A percentile compares a stretch with the other conserved stretches of the same genome.
phyloP scores from a whole-genome alignment of 192 early-diverging fungal genomes.

The Coemansia sp. region DNA sequence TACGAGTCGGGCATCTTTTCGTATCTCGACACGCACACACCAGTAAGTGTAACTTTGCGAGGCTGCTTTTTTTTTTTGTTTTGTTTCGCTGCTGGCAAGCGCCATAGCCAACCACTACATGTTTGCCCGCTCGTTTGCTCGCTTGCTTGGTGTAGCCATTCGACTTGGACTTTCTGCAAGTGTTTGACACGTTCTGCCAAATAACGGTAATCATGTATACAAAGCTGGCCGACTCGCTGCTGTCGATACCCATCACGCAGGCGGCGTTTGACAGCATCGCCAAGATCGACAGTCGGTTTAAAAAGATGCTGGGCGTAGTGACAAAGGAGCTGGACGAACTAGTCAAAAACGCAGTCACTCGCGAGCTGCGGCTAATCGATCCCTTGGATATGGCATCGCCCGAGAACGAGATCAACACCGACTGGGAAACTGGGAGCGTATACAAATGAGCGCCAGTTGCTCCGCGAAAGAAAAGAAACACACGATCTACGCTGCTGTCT shows the following conservation, averaged over 20 bases:
- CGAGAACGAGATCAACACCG: slow-evolving; percentile 51
- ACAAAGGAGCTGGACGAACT: slow-evolving; percentile 69
- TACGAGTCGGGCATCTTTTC: slow-evolving; percentile 53
- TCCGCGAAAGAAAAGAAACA: not conserved
- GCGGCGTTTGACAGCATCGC: slow-evolving; percentile 64
- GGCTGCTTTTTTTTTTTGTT: not conserved
- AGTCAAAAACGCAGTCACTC: slow-evolving; percentile 62
- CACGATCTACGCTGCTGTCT: too few species aligned
- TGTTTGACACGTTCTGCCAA: slow-evolving; percentile 69
- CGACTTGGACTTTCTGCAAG: slow-evolving; percentile 70
- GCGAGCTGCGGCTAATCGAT: slow-evolving; percentile 65
- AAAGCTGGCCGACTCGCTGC: slow-evolving; percentile 52
- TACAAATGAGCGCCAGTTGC: slow-evolving; percentile 48
- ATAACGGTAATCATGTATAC: slow-evolving; percentile 65
- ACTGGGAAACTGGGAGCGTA: slow-evolving; percentile 51
- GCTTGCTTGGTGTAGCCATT: slow-evolving; percentile 47
- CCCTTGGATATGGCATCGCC: slow-evolving; percentile 58
- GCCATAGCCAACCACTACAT: too few species aligned
- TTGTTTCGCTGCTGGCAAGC: too few species aligned
- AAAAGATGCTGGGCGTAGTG: slow-evolving; percentile 66
- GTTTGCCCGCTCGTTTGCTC: not conserved
- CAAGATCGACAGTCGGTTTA: slow-evolving; percentile 68
- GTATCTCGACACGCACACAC: slow-evolving; percentile 55
- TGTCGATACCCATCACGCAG: slow-evolving; percentile 49
- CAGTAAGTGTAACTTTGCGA: slow-evolving; percentile 14